Conservation (phyloP, 768 basidiomycete species). For the Mrakia gelida region DNA sequence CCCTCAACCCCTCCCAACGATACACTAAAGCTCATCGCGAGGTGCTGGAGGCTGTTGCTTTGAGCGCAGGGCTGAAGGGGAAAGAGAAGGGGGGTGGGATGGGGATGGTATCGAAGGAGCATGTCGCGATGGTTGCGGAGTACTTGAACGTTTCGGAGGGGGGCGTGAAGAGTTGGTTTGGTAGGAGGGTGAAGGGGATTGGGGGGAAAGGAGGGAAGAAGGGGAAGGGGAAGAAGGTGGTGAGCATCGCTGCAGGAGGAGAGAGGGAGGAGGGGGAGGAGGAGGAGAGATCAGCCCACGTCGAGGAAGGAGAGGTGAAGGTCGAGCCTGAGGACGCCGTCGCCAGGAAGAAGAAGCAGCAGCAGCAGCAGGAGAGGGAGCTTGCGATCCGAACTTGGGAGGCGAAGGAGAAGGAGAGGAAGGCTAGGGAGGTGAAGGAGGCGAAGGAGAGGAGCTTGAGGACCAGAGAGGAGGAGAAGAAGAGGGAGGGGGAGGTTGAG, state of each 20-base stretch:
- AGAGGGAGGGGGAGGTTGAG: slow-evolving; percentile 1
- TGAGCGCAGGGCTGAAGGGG: not conserved
- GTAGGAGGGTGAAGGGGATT: not conserved
- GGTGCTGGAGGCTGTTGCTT: not conserved
- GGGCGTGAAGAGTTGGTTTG: not conserved
- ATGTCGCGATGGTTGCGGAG: not conserved
- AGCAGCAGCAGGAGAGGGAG: not conserved
- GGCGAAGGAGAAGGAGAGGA: not conserved
- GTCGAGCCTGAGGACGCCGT: too few relatives aligned
- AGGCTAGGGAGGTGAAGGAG: not conserved
- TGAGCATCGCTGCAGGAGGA: not conserved
- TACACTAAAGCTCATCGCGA: not conserved
- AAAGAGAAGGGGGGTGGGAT: too few relatives aligned
- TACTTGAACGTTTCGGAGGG: not conserved
- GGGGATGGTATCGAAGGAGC: too few relatives aligned
- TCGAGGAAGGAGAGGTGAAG: too few relatives aligned
- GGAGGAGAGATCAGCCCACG: too few relatives aligned
- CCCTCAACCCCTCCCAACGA: not conserved
- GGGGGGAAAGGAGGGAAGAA: not conserved
- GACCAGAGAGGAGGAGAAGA: too few relatives aligned
- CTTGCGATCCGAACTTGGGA: not conserved
- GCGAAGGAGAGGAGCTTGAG: not conserved
- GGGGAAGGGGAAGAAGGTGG: too few relatives aligned
- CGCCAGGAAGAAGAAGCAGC: not conserved
- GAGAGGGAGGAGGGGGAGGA: not conserved